phyloP scores from a whole-genome alignment of 2,329 filamentous ascomycete species.

The Beauveria australis region DNA sequence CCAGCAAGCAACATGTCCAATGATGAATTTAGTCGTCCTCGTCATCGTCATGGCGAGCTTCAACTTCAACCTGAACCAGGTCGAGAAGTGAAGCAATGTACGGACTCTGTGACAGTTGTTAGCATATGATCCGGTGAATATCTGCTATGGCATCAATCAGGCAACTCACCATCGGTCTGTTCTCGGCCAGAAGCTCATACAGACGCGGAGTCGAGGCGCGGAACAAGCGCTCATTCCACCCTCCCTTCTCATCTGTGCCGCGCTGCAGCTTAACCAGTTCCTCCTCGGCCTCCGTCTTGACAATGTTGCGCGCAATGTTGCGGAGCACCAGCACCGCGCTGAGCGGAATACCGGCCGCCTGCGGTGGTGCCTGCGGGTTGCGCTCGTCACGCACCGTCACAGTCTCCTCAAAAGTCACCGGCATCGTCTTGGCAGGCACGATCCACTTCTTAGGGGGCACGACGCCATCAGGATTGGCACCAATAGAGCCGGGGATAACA shows the following conservation, averaged over 20 bases:
- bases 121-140: not conserved
- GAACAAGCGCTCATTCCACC: conserved; percentile 63
- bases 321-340: conserved; percentile 69
- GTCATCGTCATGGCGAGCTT: conserved; percentile 17
- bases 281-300: conserved; percentile 53
- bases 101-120: conserved; percentile 23
- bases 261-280: conserved; percentile 41
- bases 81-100: conserved; percentile 34
- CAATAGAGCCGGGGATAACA: conserved; percentile 19
- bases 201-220: conserved; percentile 55
- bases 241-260: conserved; percentile 36
- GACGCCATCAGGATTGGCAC: conserved; percentile 14
- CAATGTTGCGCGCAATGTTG: conserved; percentile 64
- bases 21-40: not conserved
- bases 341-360: conserved; percentile 71
- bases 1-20: not conserved
- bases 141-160: not conserved
- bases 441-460: conserved; percentile 30
- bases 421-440: conserved; percentile 47
- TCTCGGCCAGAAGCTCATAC: conserved; percentile 63
- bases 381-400: conserved; percentile 47
- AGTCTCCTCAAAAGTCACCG: conserved; percentile 48
- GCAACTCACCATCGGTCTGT: conserved; percentile 47
- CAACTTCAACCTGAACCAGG: conserved; percentile 24
- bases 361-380: conserved; percentile 46